Evolutionary conservation across 2,329 filamentous ascomycete genomes (phyloP), one percentile per base, ranked within the genome.

Genomic region (Paraconiothyrium brasiliense): DNA sequence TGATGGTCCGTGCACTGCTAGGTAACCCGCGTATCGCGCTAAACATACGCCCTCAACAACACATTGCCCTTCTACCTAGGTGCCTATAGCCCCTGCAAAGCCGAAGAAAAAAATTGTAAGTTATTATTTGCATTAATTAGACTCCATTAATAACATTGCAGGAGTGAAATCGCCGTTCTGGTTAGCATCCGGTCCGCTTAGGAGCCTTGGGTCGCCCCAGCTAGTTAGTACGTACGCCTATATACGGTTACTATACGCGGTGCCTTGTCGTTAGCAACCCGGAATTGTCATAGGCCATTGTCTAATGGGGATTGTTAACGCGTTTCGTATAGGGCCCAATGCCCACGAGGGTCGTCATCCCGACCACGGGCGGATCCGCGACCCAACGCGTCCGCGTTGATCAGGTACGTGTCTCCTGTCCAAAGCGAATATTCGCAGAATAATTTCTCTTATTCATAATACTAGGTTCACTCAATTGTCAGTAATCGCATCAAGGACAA

Each of bases 291-390:
- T 4, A 3, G 22, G 11, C 47, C 49, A 7, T 13, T 35, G 54
- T 22, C 39, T 13, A 39, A 24, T 35, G 22, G n/a, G 20, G 3
- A 7, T 34, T 11, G 49, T 61, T 68, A 61, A 66, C 55, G 49
- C 35, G 54, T 58, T 58, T 32, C 22, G 51, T 43, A 30, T 7
- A 22, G 52, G 39, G 13, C 35, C 9, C 7, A n/a, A 77, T 76
- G 74, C 70, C 70, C 1, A 37, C 68, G 1, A 74, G 64, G 65
- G 74, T 78, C 10, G 64, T 75, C 0, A 69, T 76, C n/a, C 69
- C 71, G 4, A 65, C 63, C 10, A 65, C 39, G 27, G 52, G 60
- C 48, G 66, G 65, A 49, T 64, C 58, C 24, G 47, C 50, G 13
- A 66, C 61, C 48, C 69, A 66, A 6, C 68, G 71, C 5, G 67